These are phyloP conservation scores for Chrysanthemum seticuspe DNA, from an alignment of 129 eudicot species.

Conservation along the genomic window DNA sequence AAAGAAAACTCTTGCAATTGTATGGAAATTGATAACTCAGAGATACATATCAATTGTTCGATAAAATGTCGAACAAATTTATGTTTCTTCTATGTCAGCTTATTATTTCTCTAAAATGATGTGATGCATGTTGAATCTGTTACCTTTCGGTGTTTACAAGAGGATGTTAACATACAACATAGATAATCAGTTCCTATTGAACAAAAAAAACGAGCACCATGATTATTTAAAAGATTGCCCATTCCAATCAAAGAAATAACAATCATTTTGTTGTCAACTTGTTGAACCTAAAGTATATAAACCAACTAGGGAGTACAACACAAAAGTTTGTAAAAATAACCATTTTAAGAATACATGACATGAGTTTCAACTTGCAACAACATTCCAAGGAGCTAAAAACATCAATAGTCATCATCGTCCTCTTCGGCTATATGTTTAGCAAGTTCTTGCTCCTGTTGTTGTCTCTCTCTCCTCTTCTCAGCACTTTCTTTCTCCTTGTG, in stretches of 20 bases:
- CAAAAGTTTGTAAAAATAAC: not conserved
- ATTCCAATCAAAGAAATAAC: not conserved
- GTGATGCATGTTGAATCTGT: no score
- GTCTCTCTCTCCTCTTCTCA: conserved; percentile 96
- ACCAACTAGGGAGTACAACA: not conserved
- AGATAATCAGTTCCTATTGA: no score
- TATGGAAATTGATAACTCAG: no score
- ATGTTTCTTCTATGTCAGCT: no score
- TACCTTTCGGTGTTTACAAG: no score
- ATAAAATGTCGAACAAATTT: no score
- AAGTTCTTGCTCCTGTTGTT: conserved; percentile 96
- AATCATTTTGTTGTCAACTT: not conserved
- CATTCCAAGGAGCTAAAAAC: not conserved
- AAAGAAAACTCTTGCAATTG: no score
- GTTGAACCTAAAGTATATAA: not conserved
- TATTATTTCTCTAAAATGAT: no score
- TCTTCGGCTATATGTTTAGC: conserved; percentile 95
- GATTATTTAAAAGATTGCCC: not conserved
- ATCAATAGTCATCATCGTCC: conserved; percentile 86
- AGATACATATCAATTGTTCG: no score
- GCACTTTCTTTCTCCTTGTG: conserved; percentile 92
- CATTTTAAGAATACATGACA: not conserved
- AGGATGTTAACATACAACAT: no score
- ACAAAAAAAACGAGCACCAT: not conserved
- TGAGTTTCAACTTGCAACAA: not conserved